phyloP scores from a whole-genome alignment of 768 basidiomycete genomes.

The Rhodotorula babjevae region DNA sequence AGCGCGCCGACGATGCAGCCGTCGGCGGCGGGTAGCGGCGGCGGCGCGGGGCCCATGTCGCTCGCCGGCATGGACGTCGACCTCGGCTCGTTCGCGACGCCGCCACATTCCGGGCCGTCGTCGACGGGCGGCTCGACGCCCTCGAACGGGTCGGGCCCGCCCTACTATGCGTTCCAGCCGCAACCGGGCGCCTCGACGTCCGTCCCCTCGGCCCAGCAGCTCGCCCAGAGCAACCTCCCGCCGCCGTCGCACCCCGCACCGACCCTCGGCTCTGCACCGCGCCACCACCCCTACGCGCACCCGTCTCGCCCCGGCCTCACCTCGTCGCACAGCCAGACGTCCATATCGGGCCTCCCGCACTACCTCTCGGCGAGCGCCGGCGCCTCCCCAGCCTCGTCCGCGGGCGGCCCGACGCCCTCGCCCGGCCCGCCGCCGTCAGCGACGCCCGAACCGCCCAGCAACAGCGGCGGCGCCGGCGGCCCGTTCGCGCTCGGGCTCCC shows the following conservation, averaged over 20 bases:
- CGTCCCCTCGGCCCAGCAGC: neutral
- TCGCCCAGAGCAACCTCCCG: conserved; percentile 4
- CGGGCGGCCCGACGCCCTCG: neutral
- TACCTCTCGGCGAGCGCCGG: conserved; percentile 19
- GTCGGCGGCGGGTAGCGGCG: no score
- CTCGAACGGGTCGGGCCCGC: neutral
- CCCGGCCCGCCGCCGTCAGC: conserved; percentile 12
- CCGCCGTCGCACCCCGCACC: conserved; percentile 24
- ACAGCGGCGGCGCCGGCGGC: neutral
- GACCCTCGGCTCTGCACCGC: conserved; percentile 15
- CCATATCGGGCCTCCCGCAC: conserved; percentile 11
- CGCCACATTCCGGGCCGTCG: neutral
- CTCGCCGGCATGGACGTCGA: conserved; percentile 21
- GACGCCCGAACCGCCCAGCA: neutral
- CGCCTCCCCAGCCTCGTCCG: conserved; percentile 7
- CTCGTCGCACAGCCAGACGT: conserved; percentile 3
- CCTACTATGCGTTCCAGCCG: neutral
- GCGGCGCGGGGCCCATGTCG: neutral
- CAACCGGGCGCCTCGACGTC: neutral
- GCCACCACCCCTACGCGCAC: conserved; percentile 39
- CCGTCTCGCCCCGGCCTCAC: conserved; percentile 11
- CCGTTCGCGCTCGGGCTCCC: conserved; percentile 19
- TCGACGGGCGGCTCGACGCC: conserved; percentile 10
- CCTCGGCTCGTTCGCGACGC: neutral
- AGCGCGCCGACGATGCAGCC: neutral